Conservation (phyloP, 495 filamentous ascomycete species). For the Apiosordaria backusii region DNA sequence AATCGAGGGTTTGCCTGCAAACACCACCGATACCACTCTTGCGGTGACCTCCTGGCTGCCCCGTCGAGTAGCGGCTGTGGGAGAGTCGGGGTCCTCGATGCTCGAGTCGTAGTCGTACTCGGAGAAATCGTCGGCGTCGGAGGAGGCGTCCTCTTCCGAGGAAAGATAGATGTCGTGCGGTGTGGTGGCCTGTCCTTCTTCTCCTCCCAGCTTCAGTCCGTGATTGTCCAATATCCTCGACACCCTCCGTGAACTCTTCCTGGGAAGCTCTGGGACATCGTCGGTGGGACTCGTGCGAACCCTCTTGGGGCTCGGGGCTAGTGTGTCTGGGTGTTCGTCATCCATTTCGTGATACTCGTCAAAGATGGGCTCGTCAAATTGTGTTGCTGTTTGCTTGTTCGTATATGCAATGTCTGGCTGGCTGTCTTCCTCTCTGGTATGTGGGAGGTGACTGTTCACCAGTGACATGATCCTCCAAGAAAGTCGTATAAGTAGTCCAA, state of each 20-base stretch:
- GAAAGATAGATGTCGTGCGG: slow-evolving; percentile 50
- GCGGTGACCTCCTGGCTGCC: slow-evolving; percentile 47
- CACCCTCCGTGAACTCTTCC: slow-evolving; percentile 42
- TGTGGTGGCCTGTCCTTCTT: slow-evolving; percentile 30
- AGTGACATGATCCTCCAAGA: neutral
- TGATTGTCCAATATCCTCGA: slow-evolving; percentile 41
- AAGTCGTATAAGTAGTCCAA: neutral
- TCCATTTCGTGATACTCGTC: slow-evolving; percentile 31
- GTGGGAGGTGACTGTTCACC: slow-evolving; percentile 14
- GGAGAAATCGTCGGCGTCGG: slow-evolving; percentile 49
- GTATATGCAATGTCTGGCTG: slow-evolving; percentile 16
- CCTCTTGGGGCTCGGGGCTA: slow-evolving; percentile 8
- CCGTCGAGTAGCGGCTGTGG: slow-evolving; percentile 22
- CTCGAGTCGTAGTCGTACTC: slow-evolving; percentile 48
- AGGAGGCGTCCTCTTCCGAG: slow-evolving; percentile 50
- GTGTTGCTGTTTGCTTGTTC: slow-evolving; percentile 4
- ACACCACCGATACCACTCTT: slow-evolving; percentile 48
- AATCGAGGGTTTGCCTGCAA: slow-evolving; percentile 45
- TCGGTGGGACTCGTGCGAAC: neutral
- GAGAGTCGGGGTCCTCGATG: slow-evolving; percentile 36
- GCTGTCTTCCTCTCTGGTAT: slow-evolving; percentile 13
- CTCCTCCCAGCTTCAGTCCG: slow-evolving; percentile 37
- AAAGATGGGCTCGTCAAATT: slow-evolving; percentile 28
- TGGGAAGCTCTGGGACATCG: slow-evolving; percentile 33
- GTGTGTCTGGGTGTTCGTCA: slow-evolving; percentile 22